Percentiles rank a stretch among this genome's conserved stretches.
phyloP scores from a whole-genome alignment of 2,329 filamentous ascomycete species.

The Pestalotiopsis sp. region DNA sequence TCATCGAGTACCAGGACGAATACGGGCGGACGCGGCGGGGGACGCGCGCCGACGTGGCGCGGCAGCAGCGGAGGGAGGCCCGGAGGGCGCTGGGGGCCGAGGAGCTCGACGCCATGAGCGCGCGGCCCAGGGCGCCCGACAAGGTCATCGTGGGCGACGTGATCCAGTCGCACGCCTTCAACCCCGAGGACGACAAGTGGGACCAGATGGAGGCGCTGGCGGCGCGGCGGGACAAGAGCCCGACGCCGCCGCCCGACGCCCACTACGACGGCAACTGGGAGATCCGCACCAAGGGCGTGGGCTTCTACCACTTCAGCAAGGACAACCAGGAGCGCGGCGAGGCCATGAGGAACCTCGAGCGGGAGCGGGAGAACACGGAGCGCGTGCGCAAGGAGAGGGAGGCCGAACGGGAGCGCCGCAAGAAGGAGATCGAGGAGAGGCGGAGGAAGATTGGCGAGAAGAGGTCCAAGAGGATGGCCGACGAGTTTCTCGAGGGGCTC shows the following conservation, averaged over 20 bases:
- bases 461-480: slow-evolving; percentile 37
- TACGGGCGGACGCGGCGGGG: slow-evolving; percentile 81
- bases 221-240: slow-evolving; percentile 72
- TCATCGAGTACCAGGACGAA: slow-evolving; percentile 89
- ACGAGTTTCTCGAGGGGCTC: slow-evolving; percentile 35
- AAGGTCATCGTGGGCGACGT: slow-evolving; percentile 83
- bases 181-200: slow-evolving; percentile 60
- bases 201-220: slow-evolving; percentile 78
- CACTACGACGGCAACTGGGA: slow-evolving; percentile 88
- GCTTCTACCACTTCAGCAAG: slow-evolving; percentile 86
- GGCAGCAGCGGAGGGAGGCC: slow-evolving; percentile 56
- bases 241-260: slow-evolving; percentile 75
- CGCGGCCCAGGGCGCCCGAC: slow-evolving; percentile 62
- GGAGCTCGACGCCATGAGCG: slow-evolving; percentile 69
- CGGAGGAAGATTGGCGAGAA: slow-evolving; percentile 61
- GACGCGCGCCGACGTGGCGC: slow-evolving; percentile 67
- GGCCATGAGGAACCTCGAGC: slow-evolving; percentile 76
- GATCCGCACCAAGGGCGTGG: slow-evolving; percentile 83
- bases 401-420: slow-evolving; percentile 58
- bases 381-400: slow-evolving; percentile 55
- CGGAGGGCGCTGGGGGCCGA: slow-evolving; percentile 55
- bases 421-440: slow-evolving; percentile 63
- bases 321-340: slow-evolving; percentile 62
- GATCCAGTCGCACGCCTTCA: slow-evolving; percentile 82
- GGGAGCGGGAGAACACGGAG: slow-evolving; percentile 70